A percentile compares a stretch with the other conserved stretches of the same genome.
Evolutionary conservation across 306 rosid species (phyloP).

Genomic region (Pueraria montana): DNA sequence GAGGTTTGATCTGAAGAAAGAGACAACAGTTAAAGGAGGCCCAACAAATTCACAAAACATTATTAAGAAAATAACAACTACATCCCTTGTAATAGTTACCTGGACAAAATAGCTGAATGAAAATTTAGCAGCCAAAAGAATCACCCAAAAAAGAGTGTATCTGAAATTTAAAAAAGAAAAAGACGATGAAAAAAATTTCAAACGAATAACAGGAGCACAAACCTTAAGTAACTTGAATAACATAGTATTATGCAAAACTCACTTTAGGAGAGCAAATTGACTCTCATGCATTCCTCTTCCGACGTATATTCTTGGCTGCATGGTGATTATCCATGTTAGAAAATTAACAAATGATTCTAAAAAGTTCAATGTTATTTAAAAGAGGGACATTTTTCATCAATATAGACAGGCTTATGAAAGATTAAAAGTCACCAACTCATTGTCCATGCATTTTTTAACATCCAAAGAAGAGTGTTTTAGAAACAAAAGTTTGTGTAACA

Average conservation of each 20-base stretch:
- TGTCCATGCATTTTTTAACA: conserved; percentile 24
- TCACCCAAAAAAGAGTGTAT: conserved; percentile 95
- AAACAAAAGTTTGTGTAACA: conserved; percentile 9
- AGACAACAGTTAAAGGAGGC: conserved; percentile 34
- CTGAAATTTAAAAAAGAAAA: conserved; percentile 61
- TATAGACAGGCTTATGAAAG: not conserved
- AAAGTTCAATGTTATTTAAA: conserved; percentile 22
- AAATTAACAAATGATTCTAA: conserved; percentile 21
- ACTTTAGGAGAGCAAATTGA: conserved; percentile 89
- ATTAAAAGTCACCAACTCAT: not conserved
- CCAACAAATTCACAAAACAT: conserved; percentile 36
- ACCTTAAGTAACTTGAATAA: conserved; percentile 34
- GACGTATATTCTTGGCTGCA: conserved; percentile 92
- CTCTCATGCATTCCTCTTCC: conserved; percentile 99
- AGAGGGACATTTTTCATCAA: conserved; percentile 6
- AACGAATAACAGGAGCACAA: conserved; percentile 37
- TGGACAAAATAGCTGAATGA: conserved; percentile 81
- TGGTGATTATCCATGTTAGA: conserved; percentile 40
- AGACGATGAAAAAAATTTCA: conserved; percentile 39
- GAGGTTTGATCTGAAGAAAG: conserved; percentile 80
- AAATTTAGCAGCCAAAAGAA: conserved; percentile 81
- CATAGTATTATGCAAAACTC: conserved; percentile 54
- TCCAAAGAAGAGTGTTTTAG: not conserved
- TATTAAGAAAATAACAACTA: conserved; percentile 30
- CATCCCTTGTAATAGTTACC: conserved; percentile 55